Conservation (phyloP, 176 grass and related monocot species). For the Triticum monococcum region DNA sequence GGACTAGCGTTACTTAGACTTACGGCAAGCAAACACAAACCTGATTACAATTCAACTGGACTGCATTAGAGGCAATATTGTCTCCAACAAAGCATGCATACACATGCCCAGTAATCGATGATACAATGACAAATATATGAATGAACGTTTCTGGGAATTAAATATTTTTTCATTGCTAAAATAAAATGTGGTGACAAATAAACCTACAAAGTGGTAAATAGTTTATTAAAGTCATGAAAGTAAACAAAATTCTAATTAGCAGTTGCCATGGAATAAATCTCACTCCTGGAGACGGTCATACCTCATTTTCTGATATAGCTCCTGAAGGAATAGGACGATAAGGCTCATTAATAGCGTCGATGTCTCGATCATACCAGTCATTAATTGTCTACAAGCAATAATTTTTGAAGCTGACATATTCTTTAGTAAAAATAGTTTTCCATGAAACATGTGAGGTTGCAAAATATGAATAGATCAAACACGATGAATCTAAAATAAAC, state of each 20-base stretch:
- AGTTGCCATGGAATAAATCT: neutral
- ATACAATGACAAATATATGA: neutral
- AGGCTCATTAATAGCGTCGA: conserved; percentile 98
- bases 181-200: neutral
- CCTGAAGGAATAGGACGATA: conserved; percentile 99
- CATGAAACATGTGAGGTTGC: neutral
- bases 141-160: neutral
- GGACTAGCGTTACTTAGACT: neutral
- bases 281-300: conserved; percentile 26
- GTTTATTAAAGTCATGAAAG: neutral
- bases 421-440: conserved; percentile 17
- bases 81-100: neutral
- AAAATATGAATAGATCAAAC: neutral
- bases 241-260: conserved; percentile 14
- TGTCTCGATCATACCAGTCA: conserved; percentile 97
- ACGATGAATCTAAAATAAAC: conserved; percentile 34
- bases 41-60: neutral
- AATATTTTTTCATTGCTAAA: neutral
- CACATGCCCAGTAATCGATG: neutral
- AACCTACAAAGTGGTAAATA: neutral
- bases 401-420: conserved; percentile 39
- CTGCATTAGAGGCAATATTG: neutral
- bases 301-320: conserved; percentile 94
- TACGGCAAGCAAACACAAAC: neutral
- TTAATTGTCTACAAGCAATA: conserved; percentile 81